Conservation (phyloP, 108 stramenopile species). For the Pseudonitzschia multiseries region DNA sequence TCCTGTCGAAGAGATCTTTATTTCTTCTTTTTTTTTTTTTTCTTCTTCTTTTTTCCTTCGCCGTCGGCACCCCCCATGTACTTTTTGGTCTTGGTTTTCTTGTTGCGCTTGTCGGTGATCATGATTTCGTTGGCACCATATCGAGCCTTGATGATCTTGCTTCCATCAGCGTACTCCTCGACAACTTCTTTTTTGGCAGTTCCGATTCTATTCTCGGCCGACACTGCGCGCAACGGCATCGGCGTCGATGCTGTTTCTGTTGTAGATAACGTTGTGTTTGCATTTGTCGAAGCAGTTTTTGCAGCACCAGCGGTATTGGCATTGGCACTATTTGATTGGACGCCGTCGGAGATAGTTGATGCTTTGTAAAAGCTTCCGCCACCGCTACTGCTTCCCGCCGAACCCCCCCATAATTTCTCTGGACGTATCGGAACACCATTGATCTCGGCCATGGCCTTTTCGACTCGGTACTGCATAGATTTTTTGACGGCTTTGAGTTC, state of each 20-base stretch:
- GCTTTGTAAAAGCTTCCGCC: background rate
- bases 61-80: background rate
- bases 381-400: background rate
- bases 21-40: conserved; percentile 9
- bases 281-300: background rate
- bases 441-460: conserved; percentile 71
- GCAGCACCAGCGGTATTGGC: background rate
- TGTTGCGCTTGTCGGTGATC: conserved; percentile 12
- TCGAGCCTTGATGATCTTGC: background rate
- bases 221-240: background rate
- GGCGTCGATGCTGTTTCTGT: background rate
- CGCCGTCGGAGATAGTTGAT: background rate
- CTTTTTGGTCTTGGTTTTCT: background rate
- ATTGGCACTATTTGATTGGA: background rate
- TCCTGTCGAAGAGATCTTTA: background rate
- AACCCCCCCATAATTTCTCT: conserved; percentile 48
- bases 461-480: conserved; percentile 61
- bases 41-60: conserved; percentile 2
- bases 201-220: background rate
- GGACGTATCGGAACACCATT: conserved; percentile 68
- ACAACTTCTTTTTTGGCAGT: background rate
- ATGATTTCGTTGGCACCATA: conserved; percentile 1
- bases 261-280: background rate
- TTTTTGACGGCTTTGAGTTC: conserved; percentile 83
- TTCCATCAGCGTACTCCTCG: conserved; percentile 1